Base-by-base conservation (phyloP, 352 stramenopile species). In the Halophytophthora polymorphica region DNA sequence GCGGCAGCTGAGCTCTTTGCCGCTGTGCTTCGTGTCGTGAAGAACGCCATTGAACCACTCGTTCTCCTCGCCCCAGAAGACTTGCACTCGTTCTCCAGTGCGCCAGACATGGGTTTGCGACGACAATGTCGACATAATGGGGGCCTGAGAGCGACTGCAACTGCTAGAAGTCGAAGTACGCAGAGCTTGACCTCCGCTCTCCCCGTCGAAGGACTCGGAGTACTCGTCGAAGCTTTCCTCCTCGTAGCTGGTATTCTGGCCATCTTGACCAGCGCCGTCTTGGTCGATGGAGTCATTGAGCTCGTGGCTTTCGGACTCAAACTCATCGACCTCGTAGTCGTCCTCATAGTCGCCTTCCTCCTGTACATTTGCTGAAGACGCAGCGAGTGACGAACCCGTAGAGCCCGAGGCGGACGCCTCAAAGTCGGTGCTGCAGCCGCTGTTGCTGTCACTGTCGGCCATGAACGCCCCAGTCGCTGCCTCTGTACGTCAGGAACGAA, bases 181-280 rank as follows among this genome's bases (percentile, higher is more conserved):
- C 25, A 31, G 25, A 4, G 25, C 4, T 8, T 31, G 4, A 8
- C 25, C 25, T 31, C 8, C 25, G 4, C 4, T 31, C 25, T 31
- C 25, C 8, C 4, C 58, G 53, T 86, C 72, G 25, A 84, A 84
- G 22, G 66, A 63, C 38, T 79, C 68, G 28, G 72, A 81, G 54
- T 86, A 86, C 4, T 66, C 56, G 28, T 81, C 72, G 22, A 80
- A 82, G 6, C 54, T 61, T 8, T 82, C 67, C 12, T 75, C 57
- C 15, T 67, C 61, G 50, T 78, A 83, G n/a, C 25, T 8, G 8
- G 4, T 8, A 8, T 31, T 8, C 25, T 31, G 4, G 25, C 4
- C 25, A 31, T 31, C 25, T 4, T 31, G 25, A 31, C 8, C 25
- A 31, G 8, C 25, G 4, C 8, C 25, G 8, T 8, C 25, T 10